Conservation (phyloP, 805 yeast species). For the Wickerhamomyces pijperi region DNA sequence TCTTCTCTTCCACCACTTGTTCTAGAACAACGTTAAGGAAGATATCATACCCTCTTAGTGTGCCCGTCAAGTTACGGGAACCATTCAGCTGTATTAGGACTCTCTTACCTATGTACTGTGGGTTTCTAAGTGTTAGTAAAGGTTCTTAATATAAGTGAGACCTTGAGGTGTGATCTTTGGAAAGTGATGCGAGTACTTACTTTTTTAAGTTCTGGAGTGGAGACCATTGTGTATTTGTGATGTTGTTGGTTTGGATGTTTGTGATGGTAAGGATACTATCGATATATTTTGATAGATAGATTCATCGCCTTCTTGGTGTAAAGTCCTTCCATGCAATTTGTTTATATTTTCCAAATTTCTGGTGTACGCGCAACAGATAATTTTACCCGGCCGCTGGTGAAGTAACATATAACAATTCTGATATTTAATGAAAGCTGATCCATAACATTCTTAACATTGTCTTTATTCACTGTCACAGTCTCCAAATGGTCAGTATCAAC, state of each 20-base stretch:
- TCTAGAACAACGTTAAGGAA: conserved; percentile 63
- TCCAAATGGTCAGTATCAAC: background rate
- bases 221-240: conserved; percentile 30
- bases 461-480: no score
- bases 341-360: background rate
- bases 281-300: no score
- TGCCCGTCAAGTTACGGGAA: conserved; percentile 67
- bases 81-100: conserved; percentile 71
- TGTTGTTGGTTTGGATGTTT: background rate
- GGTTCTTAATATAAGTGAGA: no score
- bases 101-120: conserved; percentile 69
- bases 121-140: conserved; percentile 3
- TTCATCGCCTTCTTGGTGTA: no score
- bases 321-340: no score
- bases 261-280: background rate
- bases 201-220: conserved; percentile 51
- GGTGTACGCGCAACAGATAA: no score
- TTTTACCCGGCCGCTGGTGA: background rate
- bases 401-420: no score
- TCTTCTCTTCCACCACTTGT: conserved; percentile 54
- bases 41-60: conserved; percentile 76
- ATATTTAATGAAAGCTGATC: no score
- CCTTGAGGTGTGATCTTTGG: background rate
- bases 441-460: no score
- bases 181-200: conserved; percentile 22